A percentile compares a stretch with the other conserved stretches of the same genome.
Evolutionary conservation across 176 grass and related monocot genomes (phyloP).

Genomic region (Otatea glauca): DNA sequence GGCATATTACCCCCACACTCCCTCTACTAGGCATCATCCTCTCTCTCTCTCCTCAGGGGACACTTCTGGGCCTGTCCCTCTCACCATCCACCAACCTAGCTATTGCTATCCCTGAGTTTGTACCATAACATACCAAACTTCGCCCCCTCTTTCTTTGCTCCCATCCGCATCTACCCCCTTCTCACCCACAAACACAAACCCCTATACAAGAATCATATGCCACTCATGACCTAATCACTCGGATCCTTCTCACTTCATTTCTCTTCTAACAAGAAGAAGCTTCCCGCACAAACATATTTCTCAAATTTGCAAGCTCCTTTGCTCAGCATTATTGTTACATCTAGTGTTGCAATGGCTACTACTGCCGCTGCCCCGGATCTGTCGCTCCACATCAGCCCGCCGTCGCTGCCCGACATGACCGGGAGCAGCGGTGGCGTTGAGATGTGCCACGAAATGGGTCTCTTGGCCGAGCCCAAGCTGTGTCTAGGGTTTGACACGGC

Average conservation of each 20-base stretch:
- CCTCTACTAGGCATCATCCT: background rate
- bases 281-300: slow-evolving; percentile 8
- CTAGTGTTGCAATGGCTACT: slow-evolving; percentile 37
- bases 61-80: slow-evolving; percentile 23
- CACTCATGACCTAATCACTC: slow-evolving; percentile 92
- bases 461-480: slow-evolving; percentile 55
- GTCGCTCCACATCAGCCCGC: slow-evolving; percentile 79
- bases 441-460: slow-evolving; percentile 44
- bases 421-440: slow-evolving; percentile 38
- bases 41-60: slow-evolving; percentile 25
- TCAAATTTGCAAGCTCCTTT: slow-evolving; percentile 29
- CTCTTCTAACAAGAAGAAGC: slow-evolving; percentile 41
- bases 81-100: slow-evolving; percentile 47
- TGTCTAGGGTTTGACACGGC: slow-evolving; percentile 53
- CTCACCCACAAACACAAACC: slow-evolving; percentile 46
- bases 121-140: slow-evolving; percentile 46
- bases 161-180: slow-evolving; percentile 27
- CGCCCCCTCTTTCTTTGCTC: slow-evolving; percentile 37
- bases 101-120: slow-evolving; percentile 33
- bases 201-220: slow-evolving; percentile 62
- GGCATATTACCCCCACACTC: background rate
- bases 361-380: slow-evolving; percentile 54
- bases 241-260: slow-evolving; percentile 45
- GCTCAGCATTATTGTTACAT: background rate
- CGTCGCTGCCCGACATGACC: slow-evolving; percentile 32